Base-by-base conservation (phyloP, 495 filamentous ascomycete genomes). In the Penicillium chermesinum region DNA sequence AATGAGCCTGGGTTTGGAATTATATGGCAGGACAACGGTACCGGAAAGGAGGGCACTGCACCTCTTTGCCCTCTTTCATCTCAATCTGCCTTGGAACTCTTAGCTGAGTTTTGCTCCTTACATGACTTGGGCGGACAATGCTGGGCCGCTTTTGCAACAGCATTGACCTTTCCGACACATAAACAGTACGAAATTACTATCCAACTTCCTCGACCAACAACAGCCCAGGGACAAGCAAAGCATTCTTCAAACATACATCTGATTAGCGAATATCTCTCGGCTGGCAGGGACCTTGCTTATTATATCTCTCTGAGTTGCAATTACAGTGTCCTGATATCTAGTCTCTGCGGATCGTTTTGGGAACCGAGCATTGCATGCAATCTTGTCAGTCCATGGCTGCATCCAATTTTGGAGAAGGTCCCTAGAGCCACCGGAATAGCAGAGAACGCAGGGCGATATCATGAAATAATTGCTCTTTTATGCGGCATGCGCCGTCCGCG, bases 301-400 rank as follows among this genome's bases (percentile, higher is more conserved):
- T 59, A 50, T 37, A 53, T 59, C 4, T 50, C 49, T 13, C 22
- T 56, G 5, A 59, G 57, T 30, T 55, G 49, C 33, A 46, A 36
- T 32, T 37, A 46, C 5, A 53, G 55, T 45, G 40, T 43, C 7
- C 40, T 59, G 22, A 55, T 55, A 10, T 55, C 53, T 12, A 38
- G 37, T 30, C 38, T 58, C 3, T 54, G 44, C 39, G 50, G 53
- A 12, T 30, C 38, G 40, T 60, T 60, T 16, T 60, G 53, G 57
- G 49, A 56, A 35, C 46, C 46, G 9, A 38, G 34, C 17, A 17
- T 56, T 13, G 43, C 47, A 22, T 60, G 50, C 40, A 55, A 53
- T 25, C 49, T 59, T 25, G 52, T 52, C 14, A 50, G 49, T 19
- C 44, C 53, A 17, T 59, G 49, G 53, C 20, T 56, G 27, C 46